Base-by-base conservation (phyloP, 116 monocot genomes). In the Iris pallida region DNA sequence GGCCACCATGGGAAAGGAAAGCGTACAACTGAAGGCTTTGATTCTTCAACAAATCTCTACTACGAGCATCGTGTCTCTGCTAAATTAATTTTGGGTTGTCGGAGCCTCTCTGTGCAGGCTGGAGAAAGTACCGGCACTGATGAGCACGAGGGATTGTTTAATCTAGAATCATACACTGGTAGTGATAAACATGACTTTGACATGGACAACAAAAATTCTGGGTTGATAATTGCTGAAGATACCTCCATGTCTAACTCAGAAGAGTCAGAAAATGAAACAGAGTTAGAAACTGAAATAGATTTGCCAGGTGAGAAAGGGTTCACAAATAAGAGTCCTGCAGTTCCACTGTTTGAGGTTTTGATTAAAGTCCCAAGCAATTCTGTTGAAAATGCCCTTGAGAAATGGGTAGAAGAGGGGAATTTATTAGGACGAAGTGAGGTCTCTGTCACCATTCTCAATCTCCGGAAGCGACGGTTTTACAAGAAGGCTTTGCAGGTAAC, bases 401-500 rank as follows among this genome's bases (percentile, higher is more conserved):
- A 90, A 45, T 95, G 81, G 79, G 70, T 86, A 20, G 72, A 79
- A 73, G 85, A 88, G 59, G 90, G 95, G 6, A 83, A 86, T 58
- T n/a, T 71, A 20, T 45, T 90, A 42, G 83, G 73, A 52, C 74
- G 81, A 40, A 15, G 14, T 61, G 90, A 86, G 41, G 43, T 88
- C 5, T 12, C 47, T 16, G 5, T 20, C 10, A 73, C 71, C n/a
- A 17, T 88, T 42, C 20, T 73, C 7, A 55, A 60, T 63, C 88
- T 95, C 57, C 71, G 86, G 19, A 95, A 63, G 69, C 56, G 82
- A 10, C 43, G 44, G 18, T 53, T 82, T 8, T 95, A 60, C 77
- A 56, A 51, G 19, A 90, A 86, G 63, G 91, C 95, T 16, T 70
- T 95, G 65, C 86, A 90, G 90, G 94, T 94, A 30, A 15, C 6